These are phyloP conservation scores for Hymenoscyphus albidus DNA, from an alignment of 2,329 filamentous ascomycete species.

Conservation along the genomic window DNA sequence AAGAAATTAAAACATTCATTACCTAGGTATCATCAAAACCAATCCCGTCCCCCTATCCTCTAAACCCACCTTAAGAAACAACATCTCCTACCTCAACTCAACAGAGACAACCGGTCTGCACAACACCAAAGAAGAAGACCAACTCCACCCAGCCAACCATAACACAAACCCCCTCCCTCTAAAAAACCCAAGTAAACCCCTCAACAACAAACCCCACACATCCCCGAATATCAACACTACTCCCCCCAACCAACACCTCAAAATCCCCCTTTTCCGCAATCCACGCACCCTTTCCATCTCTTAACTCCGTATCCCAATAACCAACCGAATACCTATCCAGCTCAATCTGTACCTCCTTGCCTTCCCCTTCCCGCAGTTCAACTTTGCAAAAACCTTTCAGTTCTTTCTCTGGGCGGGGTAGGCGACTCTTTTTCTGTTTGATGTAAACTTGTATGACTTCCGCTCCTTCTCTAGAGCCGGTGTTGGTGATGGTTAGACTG, in stretches of 20 bases:
- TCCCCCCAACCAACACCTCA: constrained; percentile 57
- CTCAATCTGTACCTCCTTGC: constrained; percentile 38
- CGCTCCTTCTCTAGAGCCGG: constrained; percentile 51
- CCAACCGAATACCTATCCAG: constrained; percentile 47
- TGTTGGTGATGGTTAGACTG: constrained; percentile 55
- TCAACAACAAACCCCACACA: constrained; percentile 53
- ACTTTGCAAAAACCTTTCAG: constrained; percentile 67
- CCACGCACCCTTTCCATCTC: constrained; percentile 44
- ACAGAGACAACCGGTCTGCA: too few species aligned
- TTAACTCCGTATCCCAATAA: constrained; percentile 59
- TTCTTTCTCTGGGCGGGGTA: constrained; percentile 68
- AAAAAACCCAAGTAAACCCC: constrained; percentile 58
- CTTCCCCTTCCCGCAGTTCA: constrained; percentile 50
- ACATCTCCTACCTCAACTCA: too few species aligned
- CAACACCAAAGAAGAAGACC: background rate
- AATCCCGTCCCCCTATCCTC: too few species aligned
- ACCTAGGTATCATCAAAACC: too few species aligned
- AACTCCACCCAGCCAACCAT: background rate
- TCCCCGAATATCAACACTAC: constrained; percentile 58
- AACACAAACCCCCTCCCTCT: background rate
- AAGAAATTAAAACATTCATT: too few species aligned
- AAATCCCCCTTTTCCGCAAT: constrained; percentile 63
- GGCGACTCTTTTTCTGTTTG: constrained; percentile 55
- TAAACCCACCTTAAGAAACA: too few species aligned
- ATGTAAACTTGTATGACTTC: constrained; percentile 69